phyloP scores from a whole-genome alignment of 192 early-diverging fungal genomes.

The Helicostylum pulchrum region DNA sequence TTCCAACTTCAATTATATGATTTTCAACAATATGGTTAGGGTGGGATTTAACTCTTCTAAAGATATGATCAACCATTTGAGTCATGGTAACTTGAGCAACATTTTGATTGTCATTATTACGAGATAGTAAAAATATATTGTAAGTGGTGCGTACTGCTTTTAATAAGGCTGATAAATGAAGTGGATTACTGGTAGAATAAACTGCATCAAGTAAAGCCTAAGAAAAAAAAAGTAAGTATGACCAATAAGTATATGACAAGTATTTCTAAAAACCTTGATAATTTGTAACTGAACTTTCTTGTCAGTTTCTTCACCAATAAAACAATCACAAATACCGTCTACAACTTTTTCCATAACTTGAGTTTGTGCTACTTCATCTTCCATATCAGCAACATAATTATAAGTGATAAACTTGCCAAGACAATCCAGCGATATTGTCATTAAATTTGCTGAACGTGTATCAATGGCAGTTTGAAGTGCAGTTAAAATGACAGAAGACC shows the following conservation, averaged over 20 bases:
- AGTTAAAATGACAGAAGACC: conserved; percentile 50
- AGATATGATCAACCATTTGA: conserved; percentile 84
- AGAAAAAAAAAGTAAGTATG: background rate
- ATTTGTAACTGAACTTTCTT: conserved; percentile 91
- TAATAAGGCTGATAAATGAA: conserved; percentile 75
- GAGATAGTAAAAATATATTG: conserved; percentile 84
- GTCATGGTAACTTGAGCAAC: conserved; percentile 85
- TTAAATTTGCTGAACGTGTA: conserved; percentile 56
- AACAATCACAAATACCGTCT: conserved; percentile 72
- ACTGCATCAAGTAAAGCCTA: conserved; percentile 82
- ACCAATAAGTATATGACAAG: background rate
- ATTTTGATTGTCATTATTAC: conserved; percentile 71
- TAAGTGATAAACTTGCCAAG: conserved; percentile 76
- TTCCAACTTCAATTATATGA: background rate
- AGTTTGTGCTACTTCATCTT: conserved; percentile 37
- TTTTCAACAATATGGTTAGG: background rate
- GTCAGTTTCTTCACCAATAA: conserved; percentile 74
- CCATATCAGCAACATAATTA: conserved; percentile 52
- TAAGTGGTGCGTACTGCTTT: conserved; percentile 80
- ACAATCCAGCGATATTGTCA: conserved; percentile 75
- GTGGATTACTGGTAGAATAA: conserved; percentile 58
- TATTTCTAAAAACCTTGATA: conserved; percentile 56
- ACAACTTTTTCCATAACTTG: conserved; percentile 66
- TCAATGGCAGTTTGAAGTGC: conserved; percentile 74
- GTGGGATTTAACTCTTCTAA: conserved; percentile 59